Percentiles rank a stretch among this genome's conserved stretches.
phyloP scores from a whole-genome alignment of 495 filamentous ascomycete genomes.

The Melanomma pulvis-pyrius region DNA sequence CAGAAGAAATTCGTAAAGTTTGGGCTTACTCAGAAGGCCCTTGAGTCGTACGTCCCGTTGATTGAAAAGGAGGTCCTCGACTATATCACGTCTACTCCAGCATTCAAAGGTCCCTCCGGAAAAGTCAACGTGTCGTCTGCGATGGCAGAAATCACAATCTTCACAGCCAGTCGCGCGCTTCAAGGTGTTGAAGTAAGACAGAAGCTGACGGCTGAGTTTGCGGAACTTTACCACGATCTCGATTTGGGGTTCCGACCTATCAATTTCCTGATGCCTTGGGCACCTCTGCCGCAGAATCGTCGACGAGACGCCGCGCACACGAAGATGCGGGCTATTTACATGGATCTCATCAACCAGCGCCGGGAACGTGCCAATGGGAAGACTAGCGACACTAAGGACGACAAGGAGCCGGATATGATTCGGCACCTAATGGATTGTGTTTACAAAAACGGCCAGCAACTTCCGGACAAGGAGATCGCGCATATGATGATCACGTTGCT shows the following conservation, averaged over 20 bases:
- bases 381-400: slow-evolving; percentile 1
- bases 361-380: too few species aligned
- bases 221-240: slow-evolving; percentile 77
- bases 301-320: slow-evolving; percentile 74
- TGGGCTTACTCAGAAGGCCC: slow-evolving; percentile 75
- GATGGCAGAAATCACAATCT: slow-evolving; percentile 86
- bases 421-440: slow-evolving; percentile 77
- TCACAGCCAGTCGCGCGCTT: slow-evolving; percentile 76
- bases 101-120: slow-evolving; percentile 70
- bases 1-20: slow-evolving; percentile 92
- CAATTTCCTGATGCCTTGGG: slow-evolving; percentile 87
- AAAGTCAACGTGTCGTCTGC: slow-evolving; percentile 64
- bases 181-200: slow-evolving; percentile 80
- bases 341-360: slow-evolving; percentile 71
- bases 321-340: slow-evolving; percentile 76
- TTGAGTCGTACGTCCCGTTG: slow-evolving; percentile 75
- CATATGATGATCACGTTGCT: slow-evolving; percentile 92
- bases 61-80: slow-evolving; percentile 74
- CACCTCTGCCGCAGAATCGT: slow-evolving; percentile 81
- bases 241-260: slow-evolving; percentile 82
- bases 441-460: slow-evolving; percentile 71
- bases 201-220: slow-evolving; percentile 72
- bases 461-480: slow-evolving; percentile 80
- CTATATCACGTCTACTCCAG: slow-evolving; percentile 65
- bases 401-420: slow-evolving; percentile 59